Conservation (phyloP, 306 rosid species). For the Oxytropis ochrocephala region DNA sequence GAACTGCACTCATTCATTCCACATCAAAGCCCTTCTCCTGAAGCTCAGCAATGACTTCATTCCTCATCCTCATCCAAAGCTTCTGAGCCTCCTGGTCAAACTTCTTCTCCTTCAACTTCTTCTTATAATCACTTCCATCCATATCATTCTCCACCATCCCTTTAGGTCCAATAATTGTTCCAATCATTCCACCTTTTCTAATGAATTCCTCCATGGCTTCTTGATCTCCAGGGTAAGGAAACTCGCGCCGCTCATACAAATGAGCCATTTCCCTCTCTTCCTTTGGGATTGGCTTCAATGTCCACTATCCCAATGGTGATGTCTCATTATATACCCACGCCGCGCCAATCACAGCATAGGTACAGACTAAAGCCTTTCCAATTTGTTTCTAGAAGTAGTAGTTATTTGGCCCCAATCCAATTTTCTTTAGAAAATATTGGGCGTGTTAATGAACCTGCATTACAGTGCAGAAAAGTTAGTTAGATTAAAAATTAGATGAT, state of each 20-base stretch:
- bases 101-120: conserved; percentile 69
- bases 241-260: conserved; percentile 65
- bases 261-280: conserved; percentile 86
- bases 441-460: conserved; percentile 44
- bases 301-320: conserved; percentile 97
- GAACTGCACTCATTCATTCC: conserved; percentile 50
- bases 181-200: conserved; percentile 84
- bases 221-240: conserved; percentile 82
- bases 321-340: conserved; percentile 80
- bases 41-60: conserved; percentile 79
- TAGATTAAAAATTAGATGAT: background rate
- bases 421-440: conserved; percentile 46
- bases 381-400: conserved; percentile 68
- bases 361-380: conserved; percentile 57
- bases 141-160: conserved; percentile 62
- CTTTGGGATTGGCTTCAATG: conserved; percentile 72
- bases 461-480: background rate
- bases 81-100: conserved; percentile 75
- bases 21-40: conserved; percentile 73
- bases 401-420: conserved; percentile 65
- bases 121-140: conserved; percentile 55
- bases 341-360: conserved; percentile 55
- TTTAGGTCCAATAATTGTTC: conserved; percentile 75
- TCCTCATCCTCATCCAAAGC: conserved; percentile 87
- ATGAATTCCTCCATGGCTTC: conserved; percentile 91